Conservation (phyloP, 352 stramenopile genomes). For the Thalassiosira livingstoniorum region DNA sequence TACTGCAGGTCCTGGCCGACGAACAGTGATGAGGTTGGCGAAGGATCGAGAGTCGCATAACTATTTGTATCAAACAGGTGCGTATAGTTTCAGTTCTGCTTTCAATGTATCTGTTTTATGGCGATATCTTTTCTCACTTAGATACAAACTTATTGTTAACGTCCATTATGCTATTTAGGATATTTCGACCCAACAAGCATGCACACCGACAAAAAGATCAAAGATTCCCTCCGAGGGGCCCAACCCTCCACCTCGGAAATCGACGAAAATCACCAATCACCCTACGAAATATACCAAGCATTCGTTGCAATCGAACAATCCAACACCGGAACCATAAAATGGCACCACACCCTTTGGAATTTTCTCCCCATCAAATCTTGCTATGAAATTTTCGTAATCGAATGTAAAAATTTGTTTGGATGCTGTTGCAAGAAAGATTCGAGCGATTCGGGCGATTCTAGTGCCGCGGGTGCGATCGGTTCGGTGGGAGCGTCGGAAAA, state of each 20-base stretch:
- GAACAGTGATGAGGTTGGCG: background rate
- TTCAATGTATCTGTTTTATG: background rate
- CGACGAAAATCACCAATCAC: background rate
- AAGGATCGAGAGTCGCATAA: too few species aligned
- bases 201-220: background rate
- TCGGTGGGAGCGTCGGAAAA: too few species aligned
- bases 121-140: background rate
- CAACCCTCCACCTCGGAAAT: too few species aligned
- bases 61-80: constrained; percentile 21
- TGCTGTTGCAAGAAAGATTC: constrained; percentile 40
- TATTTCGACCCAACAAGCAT: constrained; percentile 26
- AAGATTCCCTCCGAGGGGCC: background rate
- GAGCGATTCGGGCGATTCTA: too few species aligned
- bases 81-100: background rate
- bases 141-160: background rate
- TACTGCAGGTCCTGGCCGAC: background rate
- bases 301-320: constrained; percentile 25
- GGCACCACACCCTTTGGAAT: constrained; percentile 31
- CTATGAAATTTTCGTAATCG: constrained; percentile 28
- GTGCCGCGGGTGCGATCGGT: constrained; percentile 9
- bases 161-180: too few species aligned
- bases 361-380: constrained; percentile 29
- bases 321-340: constrained; percentile 22
- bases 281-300: constrained; percentile 33
- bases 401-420: background rate